These are phyloP conservation scores for Suillus subalutaceus DNA, from an alignment of 768 basidiomycete species.

Conservation along the genomic window DNA sequence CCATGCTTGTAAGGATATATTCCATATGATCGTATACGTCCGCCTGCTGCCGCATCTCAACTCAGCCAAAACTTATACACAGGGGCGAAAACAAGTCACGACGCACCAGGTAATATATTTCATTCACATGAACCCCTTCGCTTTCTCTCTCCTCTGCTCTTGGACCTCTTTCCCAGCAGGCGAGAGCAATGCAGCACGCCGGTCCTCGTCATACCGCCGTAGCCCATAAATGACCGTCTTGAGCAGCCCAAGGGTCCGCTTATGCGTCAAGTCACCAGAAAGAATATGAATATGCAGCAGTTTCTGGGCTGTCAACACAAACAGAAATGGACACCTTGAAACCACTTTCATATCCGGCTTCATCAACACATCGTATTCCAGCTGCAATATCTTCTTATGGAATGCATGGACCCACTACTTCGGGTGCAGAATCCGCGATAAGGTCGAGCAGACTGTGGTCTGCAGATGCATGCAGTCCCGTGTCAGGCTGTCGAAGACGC, in stretches of 20 bases:
- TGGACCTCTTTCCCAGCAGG: too few species aligned
- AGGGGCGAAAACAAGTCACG: background rate
- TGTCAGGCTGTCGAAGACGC: constrained; percentile 58
- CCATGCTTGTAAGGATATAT: constrained; percentile 66
- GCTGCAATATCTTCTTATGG: constrained; percentile 60
- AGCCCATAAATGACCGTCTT: constrained; percentile 22
- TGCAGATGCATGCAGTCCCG: constrained; percentile 52
- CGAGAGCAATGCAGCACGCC: too few species aligned
- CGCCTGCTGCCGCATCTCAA: constrained; percentile 42
- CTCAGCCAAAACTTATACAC: constrained; percentile 6
- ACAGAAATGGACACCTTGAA: constrained; percentile 30
- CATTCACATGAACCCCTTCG: constrained; percentile 46
- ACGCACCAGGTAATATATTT: constrained; percentile 65
- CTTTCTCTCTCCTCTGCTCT: constrained; percentile 8
- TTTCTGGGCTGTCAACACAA: background rate
- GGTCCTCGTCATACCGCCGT: too few species aligned
- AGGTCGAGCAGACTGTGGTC: constrained; percentile 68
- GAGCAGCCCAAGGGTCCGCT: constrained; percentile 29
- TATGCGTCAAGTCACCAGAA: constrained; percentile 56
- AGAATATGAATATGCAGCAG: constrained; percentile 80
- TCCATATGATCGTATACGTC: constrained; percentile 82
- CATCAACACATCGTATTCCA: constrained; percentile 62
- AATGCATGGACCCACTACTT: constrained; percentile 65
- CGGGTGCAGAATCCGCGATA: constrained; percentile 69
- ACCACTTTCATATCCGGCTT: constrained; percentile 66